Evolutionary conservation across 1,139 yeast genomes (phyloP), one percentile per base, ranked within the genome.

Genomic region (Debaryomyces fabryi): DNA sequence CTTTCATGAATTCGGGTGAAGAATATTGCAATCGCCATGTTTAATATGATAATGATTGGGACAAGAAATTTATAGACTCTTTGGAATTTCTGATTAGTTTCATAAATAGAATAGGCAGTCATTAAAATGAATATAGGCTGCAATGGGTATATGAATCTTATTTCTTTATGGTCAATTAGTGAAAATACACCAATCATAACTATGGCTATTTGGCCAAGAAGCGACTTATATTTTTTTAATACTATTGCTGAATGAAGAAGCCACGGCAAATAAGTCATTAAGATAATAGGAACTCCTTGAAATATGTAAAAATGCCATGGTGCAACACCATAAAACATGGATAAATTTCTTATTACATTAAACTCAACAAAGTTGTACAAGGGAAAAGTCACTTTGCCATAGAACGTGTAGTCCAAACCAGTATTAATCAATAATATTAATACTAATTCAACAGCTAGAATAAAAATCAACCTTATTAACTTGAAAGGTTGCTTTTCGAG

Each of bases 121-220:
- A 61, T 52, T 18, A 59, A 27, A 16, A 86, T 72, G 49, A 90
- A 69, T 2, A 91, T 60, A 1, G 99, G 98, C 65, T 89, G 85
- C 47, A 93, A 64, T 1, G 96, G 96, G 58, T 85, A 88, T n/a
- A 93, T 74, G 62, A 95, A 95, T 42, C 99, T 76, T 57, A 90
- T 87, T 62, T 95, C 99, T 63, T 95, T 95, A 66, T 95, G 99
- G 12, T 78, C 71, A 16, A 93, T 78, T 2, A 72, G 49, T 0
- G 97, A 88, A 56, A 87, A 90, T 0, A 76, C 70, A 0, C 68
- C 48, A 1, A 86, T 49, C 35, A 85, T 83, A 2, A 74, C 45
- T 0, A 72, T 39, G 0, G 76, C 57, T 1, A 77, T 65, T 1
- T 62, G 51, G 12, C 55, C 71, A 21, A 65, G 49, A 5, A 57